Conservation (phyloP, 192 early-diverging fungal genomes). For the Lobulomyces angularis region DNA sequence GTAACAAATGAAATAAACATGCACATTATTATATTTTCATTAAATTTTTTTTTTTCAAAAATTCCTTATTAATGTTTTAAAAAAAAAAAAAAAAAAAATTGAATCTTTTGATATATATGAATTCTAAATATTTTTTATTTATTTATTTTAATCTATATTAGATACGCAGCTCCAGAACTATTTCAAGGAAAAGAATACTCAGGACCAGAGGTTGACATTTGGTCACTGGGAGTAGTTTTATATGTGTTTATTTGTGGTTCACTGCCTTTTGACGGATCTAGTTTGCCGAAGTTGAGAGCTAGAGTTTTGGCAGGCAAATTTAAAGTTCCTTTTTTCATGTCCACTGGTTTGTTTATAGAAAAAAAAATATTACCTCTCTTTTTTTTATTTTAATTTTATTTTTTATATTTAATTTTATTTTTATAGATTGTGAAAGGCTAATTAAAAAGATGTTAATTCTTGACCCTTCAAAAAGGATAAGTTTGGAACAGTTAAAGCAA, state of each 20-base stretch:
- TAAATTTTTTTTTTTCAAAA: too few species aligned
- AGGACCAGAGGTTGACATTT: constrained; percentile 91
- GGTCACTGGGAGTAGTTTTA: constrained; percentile 85
- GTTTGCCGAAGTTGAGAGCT: constrained; percentile 33
- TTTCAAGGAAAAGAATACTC: constrained; percentile 72
- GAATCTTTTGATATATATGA: too few species aligned
- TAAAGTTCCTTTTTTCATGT: constrained; percentile 51
- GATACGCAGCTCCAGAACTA: constrained; percentile 42
- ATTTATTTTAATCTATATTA: too few species aligned
- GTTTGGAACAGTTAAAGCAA: constrained; percentile 34
- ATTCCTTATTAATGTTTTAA: too few species aligned
- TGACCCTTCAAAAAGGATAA: constrained; percentile 40
- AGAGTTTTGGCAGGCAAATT: constrained; percentile 41
- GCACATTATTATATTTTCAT: too few species aligned
- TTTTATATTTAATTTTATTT: background rate
- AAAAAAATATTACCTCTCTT: constrained; percentile 4
- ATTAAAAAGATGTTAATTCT: constrained; percentile 44
- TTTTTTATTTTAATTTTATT: constrained; percentile 4
- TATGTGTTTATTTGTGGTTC: constrained; percentile 71
- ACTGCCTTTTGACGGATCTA: constrained; percentile 54
- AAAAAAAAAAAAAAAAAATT: too few species aligned
- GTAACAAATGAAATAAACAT: too few species aligned
- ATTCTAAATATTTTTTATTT: too few species aligned
- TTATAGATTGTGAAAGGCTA: constrained; percentile 38
- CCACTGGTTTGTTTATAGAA: constrained; percentile 34